Conservation (phyloP, 345 rosid species). For the Stellera chamaejasme region DNA sequence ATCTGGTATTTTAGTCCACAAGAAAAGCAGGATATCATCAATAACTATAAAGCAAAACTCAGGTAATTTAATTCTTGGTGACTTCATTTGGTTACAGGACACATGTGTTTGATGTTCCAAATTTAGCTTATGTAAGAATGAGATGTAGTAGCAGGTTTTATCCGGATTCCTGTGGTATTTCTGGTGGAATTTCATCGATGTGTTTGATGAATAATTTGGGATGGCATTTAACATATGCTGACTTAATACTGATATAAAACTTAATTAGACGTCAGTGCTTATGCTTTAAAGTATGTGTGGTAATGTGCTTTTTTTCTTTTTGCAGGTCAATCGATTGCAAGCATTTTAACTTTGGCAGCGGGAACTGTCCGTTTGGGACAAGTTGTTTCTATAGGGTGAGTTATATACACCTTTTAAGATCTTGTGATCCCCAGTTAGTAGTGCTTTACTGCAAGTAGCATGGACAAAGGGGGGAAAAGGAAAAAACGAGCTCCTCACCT, state of each 20-base stretch:
- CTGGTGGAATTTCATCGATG: no score
- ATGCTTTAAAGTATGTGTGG: background rate
- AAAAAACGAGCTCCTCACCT: no score
- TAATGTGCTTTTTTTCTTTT: background rate
- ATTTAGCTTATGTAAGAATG: no score
- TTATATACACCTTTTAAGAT: background rate
- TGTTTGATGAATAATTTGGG: background rate
- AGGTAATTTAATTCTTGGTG: conserved; percentile 28
- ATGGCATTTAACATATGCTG: background rate
- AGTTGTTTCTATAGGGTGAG: conserved; percentile 85
- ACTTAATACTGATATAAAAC: background rate
- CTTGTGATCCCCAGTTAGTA: no score
- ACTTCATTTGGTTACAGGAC: no score
- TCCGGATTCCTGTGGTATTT: no score
- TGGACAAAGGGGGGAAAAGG: no score
- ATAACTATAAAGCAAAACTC: conserved; percentile 72
- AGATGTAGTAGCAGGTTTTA: no score
- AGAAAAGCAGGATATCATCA: conserved; percentile 65
- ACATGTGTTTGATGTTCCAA: no score
- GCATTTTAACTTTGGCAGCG: conserved; percentile 82
- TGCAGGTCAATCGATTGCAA: conserved; percentile 61
- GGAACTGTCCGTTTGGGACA: conserved; percentile 82
- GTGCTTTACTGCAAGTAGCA: no score
- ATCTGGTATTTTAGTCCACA: conserved; percentile 75
- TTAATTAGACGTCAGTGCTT: background rate